Base-by-base conservation (phyloP, 257 asterid species). In the Solanum virginianum region DNA sequence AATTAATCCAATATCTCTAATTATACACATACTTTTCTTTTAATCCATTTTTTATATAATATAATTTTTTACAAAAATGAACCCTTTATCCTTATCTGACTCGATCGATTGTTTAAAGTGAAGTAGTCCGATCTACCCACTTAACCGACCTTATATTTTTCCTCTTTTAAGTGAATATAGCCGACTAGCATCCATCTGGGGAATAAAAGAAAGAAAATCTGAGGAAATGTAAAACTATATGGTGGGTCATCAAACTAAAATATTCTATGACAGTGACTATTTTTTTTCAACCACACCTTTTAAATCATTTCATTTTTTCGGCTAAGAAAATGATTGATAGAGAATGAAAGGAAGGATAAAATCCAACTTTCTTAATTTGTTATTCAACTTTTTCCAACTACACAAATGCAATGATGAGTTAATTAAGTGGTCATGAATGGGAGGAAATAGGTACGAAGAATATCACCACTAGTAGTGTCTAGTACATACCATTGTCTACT, bases 51-150 rank as follows among this genome's bases (percentile, higher is more conserved):
- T 43, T 43, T 4, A 43, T 43, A 43, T 43, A 43, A 36, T 36
- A 32, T 29, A 29, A 29, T 29, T 39, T 39, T 39, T n/a, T n/a
- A n/a, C n/a, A n/a, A n/a, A n/a, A 41, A 43, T 43, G 47, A 8
- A 43, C 10, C 9, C 47, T 6, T 43, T 43, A 8, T 36, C 6
- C 6, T 5, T 36, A 36, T 36, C 41, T 43, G 10, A 6, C 43
- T 39, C 43, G 9, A 43, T 60, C 80, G 85, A 62, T 53, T 41
- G 29, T 55, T 57, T 26, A 56, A 54, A 82, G 10, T 39, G 65
- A 56, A 56, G 49, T 59, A 13, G 74, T 80, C 86, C 82, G 70
- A 84, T 87, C 85, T 86, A 85, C 90, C 93, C 93, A 91, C 92
- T 89, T 86, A 84, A 84, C 93, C 90, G 89, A 53, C 91, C 91